Conservation (phyloP, 805 yeast species). For the Lachancea meyersii region DNA sequence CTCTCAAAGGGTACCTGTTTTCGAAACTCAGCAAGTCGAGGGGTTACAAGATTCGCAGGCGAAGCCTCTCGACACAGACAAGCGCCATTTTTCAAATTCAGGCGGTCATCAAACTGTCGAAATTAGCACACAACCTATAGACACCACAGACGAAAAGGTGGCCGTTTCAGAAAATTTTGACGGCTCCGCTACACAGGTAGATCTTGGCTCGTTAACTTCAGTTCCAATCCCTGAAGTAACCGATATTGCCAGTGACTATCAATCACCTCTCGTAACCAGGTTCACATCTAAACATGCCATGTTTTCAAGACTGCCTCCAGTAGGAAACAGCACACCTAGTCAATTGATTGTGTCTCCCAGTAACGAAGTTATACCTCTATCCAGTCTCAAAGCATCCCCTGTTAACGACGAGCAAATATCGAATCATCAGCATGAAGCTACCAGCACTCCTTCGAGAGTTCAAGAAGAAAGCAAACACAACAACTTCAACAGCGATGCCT, state of each 20-base stretch:
- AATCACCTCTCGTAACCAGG: constrained; percentile 2
- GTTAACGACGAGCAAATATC: background rate
- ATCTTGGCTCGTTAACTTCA: background rate
- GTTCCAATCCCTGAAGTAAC: background rate
- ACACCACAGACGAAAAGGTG: background rate
- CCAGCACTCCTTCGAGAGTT: background rate
- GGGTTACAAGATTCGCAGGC: background rate
- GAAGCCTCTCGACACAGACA: background rate
- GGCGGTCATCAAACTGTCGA: background rate
- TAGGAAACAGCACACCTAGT: background rate
- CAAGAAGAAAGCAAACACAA: background rate
- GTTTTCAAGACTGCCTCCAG: background rate
- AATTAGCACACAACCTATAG: constrained; percentile 4
- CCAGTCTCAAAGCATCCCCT: background rate
- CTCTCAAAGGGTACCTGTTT: background rate
- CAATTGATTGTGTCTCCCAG: background rate
- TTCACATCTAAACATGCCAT: background rate
- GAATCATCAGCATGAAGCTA: background rate
- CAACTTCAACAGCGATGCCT: background rate
- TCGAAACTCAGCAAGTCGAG: background rate
- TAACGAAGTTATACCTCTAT: background rate
- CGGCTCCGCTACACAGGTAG: constrained; percentile 5
- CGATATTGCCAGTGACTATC: background rate
- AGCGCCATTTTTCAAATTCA: background rate
- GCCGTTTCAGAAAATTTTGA: background rate